Base-by-base conservation (phyloP, 2,329 filamentous ascomycete species). In the Nigrospora oryzae region DNA sequence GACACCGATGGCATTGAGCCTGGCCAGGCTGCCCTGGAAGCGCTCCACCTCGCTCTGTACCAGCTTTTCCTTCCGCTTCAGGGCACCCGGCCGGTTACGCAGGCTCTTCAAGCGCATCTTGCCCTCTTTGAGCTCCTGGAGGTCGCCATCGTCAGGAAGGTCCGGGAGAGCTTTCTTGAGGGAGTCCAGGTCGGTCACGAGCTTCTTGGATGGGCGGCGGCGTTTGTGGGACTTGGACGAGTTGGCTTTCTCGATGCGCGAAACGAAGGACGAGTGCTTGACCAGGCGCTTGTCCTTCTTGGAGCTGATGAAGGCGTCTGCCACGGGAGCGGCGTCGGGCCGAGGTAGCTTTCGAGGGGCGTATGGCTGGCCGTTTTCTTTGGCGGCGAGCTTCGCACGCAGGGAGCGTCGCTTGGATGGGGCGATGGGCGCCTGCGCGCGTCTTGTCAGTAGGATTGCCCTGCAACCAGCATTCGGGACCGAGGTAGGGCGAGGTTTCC, bases 261-360 rank as follows among this genome's bases (percentile, higher is more conserved):
- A 83, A 28, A 95, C 71, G 52, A 97, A 89, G 13, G 82, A 68
- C 0, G 85, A 84, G 71, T 88, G 88, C 60, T 89, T 90, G 56
- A 94, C 87, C 32, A 75, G 69, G 19, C 84, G 85, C 70, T 91
- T 95, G 69, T 94, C 87, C 60, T 79, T 83, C 66, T 96, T 97
- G 51, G 75, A 81, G 44, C 81, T 76, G 49, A 81, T 69, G 64
- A 91, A 90, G 48, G 62, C 51, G 60, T 81, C 75, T 2, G 48
- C 48, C 3, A 70, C 63, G 13, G 75, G 70, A 40, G 67, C 59
- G 53, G 75, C 72, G 54, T 73, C 66, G 40, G 67, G 58, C 43
- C 74, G 75, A 61, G 75, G 73, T 12, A 70, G 67, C 56, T 73
- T 74, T 59, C 70, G 65, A 42, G 77, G 73, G 17, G 72, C 62